Base-by-base conservation (phyloP, 768 basidiomycete species). In the Mycena indigotica region DNA sequence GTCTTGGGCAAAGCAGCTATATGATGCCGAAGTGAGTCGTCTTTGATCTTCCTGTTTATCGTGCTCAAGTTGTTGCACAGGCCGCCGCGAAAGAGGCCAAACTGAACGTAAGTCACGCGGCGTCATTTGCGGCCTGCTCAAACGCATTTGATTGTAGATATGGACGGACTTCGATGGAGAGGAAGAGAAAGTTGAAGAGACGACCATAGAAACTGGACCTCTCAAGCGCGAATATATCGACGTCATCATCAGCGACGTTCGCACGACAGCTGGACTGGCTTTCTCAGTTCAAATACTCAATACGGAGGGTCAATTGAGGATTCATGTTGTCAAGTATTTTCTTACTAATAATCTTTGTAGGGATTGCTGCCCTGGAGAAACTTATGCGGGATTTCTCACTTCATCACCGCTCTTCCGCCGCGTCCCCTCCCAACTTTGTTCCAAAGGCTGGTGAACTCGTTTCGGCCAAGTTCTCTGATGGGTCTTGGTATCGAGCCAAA, bases 271-370 rank as follows among this genome's bases (percentile, higher is more conserved):
- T 53, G 88, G 86, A 25, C 89, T 98, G 68, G 79, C 73, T 38
- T 98, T 99, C 75, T 96, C 95, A 8, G 89, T 99, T 10, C 96
- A 99, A 71, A 80, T 96, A 48, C 81, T 98, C 19, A 93, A 95
- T 70, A 89, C 90, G 1, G 91, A 94, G 75, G 94, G 95, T 90
- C 55, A 52, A 78, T 64, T n/a, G 1, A 24, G 44, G 26, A n/a
- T 3, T 10, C 17, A 21, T 39, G 32, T 29, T 25, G 8, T 26
- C 32, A 32, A 21, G 3, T 19, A 5, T 5, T 24, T 15, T 45
- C 65, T 44, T 53, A 49, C 24, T 4, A 44, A 40, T 51, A 29
- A 53, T 44, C 8, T 50, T 28, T 8, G 16, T 51, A 97, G 94
- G 93, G 53, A 95, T 98, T 57, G 91, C 91, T 10, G 87, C 89